These are phyloP conservation scores for Microdochium bolleyi DNA, from an alignment of 2,329 filamentous ascomycete genomes.

Conservation along the genomic window DNA sequence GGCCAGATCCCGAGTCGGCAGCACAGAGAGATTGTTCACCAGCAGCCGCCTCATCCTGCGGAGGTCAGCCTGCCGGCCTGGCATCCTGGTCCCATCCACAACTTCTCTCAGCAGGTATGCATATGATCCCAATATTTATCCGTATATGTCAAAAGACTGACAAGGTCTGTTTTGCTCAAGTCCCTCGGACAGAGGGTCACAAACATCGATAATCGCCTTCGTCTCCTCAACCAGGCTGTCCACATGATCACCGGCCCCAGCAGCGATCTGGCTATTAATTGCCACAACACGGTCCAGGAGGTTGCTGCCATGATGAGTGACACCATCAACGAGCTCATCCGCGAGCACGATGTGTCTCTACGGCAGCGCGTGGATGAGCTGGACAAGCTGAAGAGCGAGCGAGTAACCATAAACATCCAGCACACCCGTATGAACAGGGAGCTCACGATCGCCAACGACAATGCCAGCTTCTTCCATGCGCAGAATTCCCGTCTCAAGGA, in stretches of 20 bases:
- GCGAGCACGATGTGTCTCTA: neutral
- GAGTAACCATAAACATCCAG: neutral
- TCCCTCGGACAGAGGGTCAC: neutral
- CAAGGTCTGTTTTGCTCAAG: neutral
- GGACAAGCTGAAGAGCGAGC: neutral
- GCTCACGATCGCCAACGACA: neutral
- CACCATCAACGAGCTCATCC: neutral
- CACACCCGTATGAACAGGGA: neutral
- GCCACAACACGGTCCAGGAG: neutral
- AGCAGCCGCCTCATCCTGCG: neutral
- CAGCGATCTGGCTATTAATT: neutral
- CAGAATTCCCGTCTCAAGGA: neutral
- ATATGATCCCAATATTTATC: neutral
- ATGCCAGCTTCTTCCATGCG: neutral
- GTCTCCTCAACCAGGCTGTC: neutral
- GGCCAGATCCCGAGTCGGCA: neutral
- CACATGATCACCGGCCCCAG: neutral
- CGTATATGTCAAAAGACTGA: neutral
- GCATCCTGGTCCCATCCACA: neutral
- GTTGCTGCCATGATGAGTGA: neutral
- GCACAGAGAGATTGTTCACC: too few species aligned
- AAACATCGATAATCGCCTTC: neutral
- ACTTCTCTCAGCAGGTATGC: neutral
- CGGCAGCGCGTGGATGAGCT: neutral
- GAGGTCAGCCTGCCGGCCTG: neutral